Percentiles rank a stretch among this genome's conserved stretches.
phyloP scores from a whole-genome alignment of 1,139 yeast species.

The Scheffersomyces lignicola region DNA sequence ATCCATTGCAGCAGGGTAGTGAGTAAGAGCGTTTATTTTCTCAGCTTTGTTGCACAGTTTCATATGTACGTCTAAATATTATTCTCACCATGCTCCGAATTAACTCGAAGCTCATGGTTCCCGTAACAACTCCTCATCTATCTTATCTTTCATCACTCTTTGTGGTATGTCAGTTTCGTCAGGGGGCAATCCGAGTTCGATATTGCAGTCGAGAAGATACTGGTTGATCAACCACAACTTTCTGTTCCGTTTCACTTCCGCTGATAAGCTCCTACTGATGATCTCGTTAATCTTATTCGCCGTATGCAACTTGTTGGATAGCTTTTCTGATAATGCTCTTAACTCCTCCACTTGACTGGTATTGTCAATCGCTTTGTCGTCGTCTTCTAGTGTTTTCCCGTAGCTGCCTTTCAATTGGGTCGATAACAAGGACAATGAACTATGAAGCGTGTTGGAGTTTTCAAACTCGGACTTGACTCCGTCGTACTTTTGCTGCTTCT shows the following conservation, averaged over 20 bases:
- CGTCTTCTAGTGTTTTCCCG: conserved; percentile 2
- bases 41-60: no score
- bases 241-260: conserved; percentile 37
- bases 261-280: conserved; percentile 42
- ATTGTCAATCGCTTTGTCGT: conserved; percentile 15
- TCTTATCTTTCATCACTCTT: conserved; percentile 28
- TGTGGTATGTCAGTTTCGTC: conserved; percentile 17
- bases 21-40: no score
- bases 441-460: conserved; percentile 4
- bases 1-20: no score
- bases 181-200: conserved; percentile 38
- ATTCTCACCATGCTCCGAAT: no score
- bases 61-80: conserved; percentile 7
- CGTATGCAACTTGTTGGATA: conserved; percentile 34
- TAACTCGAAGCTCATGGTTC: conserved; percentile 6
- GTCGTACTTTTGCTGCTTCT: conserved; percentile 13
- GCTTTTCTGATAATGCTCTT: conserved; percentile 18
- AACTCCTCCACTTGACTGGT: conserved; percentile 19
- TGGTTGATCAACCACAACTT: conserved; percentile 60
- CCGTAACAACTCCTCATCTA: conserved; percentile 29
- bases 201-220: conserved; percentile 51
- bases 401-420: conserved; percentile 6
- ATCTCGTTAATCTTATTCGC: conserved; percentile 48
- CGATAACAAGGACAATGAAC: conserved; percentile 1
- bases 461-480: conserved; percentile 1